Conservation (phyloP, 148 eudicot species). For the Vaccinium vitisidaea region DNA sequence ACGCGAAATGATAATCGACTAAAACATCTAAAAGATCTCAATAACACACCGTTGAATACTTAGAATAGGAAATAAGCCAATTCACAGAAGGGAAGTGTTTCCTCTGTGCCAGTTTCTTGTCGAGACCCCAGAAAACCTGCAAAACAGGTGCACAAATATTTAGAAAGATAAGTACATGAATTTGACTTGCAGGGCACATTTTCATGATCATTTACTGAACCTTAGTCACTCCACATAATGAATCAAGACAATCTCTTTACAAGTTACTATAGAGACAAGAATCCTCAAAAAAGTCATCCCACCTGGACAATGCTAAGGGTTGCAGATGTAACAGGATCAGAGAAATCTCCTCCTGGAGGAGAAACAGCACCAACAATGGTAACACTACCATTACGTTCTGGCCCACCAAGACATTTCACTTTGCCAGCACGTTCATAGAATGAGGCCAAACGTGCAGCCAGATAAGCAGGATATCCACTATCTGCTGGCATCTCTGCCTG, state of each 20-base stretch:
- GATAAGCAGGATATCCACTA: slow-evolving; percentile 99
- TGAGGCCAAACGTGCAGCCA: slow-evolving; percentile 98
- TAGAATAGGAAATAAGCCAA: slow-evolving; percentile 99
- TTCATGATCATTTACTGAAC: not conserved
- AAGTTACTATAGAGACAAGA: not conserved
- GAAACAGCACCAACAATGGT: slow-evolving; percentile 99
- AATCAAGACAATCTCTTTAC: not conserved
- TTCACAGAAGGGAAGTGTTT: slow-evolving; percentile 98
- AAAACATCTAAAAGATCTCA: not conserved
- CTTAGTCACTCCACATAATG: not conserved
- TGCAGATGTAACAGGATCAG: slow-evolving; percentile 99
- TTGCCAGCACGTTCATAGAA: slow-evolving; percentile 99
- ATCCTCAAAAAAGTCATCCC: slow-evolving; percentile 14
- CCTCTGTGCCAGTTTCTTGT: slow-evolving; percentile 97
- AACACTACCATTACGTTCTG: slow-evolving; percentile 97
- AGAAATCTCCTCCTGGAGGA: slow-evolving; percentile 99
- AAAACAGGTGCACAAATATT: slow-evolving; percentile 14
- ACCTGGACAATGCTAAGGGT: slow-evolving; percentile 99
- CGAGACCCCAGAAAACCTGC: slow-evolving; percentile 99
- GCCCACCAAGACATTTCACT: slow-evolving; percentile 97
- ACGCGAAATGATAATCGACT: not conserved
- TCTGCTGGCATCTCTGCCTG: slow-evolving; percentile 99
- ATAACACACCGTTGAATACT: slow-evolving; percentile 76
- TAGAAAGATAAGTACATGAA: not conserved
- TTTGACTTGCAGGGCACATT: not conserved